Evolutionary conservation across 225 moss, liverwort and hornwort genomes (phyloP).

Genomic region (Pseudisothecium myosuroides): DNA sequence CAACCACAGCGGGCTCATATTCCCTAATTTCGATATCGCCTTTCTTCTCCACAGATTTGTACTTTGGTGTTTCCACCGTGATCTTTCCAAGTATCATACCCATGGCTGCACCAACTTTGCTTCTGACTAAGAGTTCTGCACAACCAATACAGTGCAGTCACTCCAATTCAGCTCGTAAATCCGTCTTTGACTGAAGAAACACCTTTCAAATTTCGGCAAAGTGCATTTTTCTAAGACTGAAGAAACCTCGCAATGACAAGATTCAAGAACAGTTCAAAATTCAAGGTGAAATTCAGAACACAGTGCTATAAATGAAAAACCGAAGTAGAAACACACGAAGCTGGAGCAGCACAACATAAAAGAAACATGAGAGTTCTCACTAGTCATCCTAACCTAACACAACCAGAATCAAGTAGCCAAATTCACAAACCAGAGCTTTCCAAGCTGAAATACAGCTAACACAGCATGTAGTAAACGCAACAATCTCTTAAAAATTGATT

Average conservation of each 20-base stretch:
- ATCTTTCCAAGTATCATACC: slow-evolving; percentile 80
- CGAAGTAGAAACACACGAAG: neutral
- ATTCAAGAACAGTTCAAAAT: neutral
- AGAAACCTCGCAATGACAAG: neutral
- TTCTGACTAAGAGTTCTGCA: neutral
- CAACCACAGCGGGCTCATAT: slow-evolving; percentile 72
- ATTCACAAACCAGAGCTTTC: neutral
- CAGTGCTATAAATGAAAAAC: neutral
- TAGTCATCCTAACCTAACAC: neutral
- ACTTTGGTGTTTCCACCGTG: slow-evolving; percentile 80
- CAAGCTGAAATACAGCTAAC: neutral
- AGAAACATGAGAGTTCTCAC: neutral
- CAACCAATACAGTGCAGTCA: neutral
- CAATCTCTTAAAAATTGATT: neutral
- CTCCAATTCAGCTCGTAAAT: neutral
- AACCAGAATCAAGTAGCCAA: neutral
- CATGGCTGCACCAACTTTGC: slow-evolving; percentile 36
- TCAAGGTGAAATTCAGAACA: neutral
- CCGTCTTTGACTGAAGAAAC: neutral
- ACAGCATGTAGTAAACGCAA: neutral
- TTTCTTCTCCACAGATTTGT: slow-evolving; percentile 42
- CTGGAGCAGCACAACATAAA: neutral
- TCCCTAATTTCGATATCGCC: slow-evolving; percentile 70
- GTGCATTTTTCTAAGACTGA: neutral
- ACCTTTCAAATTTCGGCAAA: neutral